These are phyloP conservation scores for Pholiota conissans DNA, from an alignment of 768 basidiomycete species.

Conservation along the genomic window DNA sequence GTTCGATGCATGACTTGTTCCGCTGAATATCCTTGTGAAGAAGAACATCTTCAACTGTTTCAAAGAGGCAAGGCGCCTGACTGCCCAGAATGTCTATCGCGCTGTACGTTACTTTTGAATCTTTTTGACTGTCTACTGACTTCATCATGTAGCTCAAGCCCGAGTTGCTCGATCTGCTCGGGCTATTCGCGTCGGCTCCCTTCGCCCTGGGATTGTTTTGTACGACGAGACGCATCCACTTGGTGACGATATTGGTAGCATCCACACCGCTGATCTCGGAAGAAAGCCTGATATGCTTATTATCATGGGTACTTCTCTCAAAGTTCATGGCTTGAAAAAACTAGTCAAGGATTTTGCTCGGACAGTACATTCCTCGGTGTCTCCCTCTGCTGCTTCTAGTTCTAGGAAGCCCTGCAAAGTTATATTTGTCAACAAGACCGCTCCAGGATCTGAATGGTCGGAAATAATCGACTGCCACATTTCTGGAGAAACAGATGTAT, in stretches of 20 bases:
- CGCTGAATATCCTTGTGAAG: slow-evolving; percentile 69
- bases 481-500: slow-evolving; percentile 79
- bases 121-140: background rate
- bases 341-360: slow-evolving; percentile 94
- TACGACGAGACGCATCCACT: slow-evolving; percentile 94
- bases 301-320: slow-evolving; percentile 96
- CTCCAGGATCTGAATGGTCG: slow-evolving; percentile 85
- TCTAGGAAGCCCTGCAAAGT: slow-evolving; percentile 66
- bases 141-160: slow-evolving; percentile 53
- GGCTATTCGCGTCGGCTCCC: slow-evolving; percentile 74
- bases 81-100: slow-evolving; percentile 81
- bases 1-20: slow-evolving; percentile 89
- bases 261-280: slow-evolving; percentile 74
- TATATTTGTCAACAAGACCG: slow-evolving; percentile 89
- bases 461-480: slow-evolving; percentile 90
- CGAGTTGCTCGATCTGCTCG: slow-evolving; percentile 85
- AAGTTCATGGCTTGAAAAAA: slow-evolving; percentile 92
- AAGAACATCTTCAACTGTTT: slow-evolving; percentile 65
- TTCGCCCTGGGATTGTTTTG: slow-evolving; percentile 91
- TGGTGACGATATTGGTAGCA: slow-evolving; percentile 86
- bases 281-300: slow-evolving; percentile 90
- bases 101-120: slow-evolving; percentile 58
- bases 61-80: slow-evolving; percentile 71
- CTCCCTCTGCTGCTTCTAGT: slow-evolving; percentile 31
- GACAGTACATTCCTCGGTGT: slow-evolving; percentile 65